Percentiles rank a stretch among this genome's conserved stretches.
Evolutionary conservation across 2,329 filamentous ascomycete species (phyloP).

Genomic region (Nigrograna mackinnonii): DNA sequence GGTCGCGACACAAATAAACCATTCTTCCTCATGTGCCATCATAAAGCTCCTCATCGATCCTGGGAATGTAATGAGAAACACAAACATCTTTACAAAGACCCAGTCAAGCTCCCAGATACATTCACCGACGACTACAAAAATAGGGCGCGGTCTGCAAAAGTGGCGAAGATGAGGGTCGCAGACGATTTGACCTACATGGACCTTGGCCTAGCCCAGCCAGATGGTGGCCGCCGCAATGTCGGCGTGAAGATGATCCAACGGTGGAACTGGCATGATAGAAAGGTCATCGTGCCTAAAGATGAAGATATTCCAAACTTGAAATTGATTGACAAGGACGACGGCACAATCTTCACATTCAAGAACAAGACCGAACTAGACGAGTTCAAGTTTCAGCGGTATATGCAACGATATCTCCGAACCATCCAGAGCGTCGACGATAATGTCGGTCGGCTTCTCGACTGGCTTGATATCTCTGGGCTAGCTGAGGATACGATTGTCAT

Average conservation of each 20-base stretch:
- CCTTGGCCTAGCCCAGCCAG: slow-evolving; percentile 54
- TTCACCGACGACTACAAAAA: slow-evolving; percentile 60
- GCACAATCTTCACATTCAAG: slow-evolving; percentile 51
- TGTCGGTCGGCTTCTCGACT: slow-evolving; percentile 54
- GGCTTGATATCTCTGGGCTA: slow-evolving; percentile 47
- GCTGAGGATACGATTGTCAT: slow-evolving; percentile 54
- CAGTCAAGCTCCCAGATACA: slow-evolving; percentile 53
- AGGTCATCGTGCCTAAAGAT: slow-evolving; percentile 42
- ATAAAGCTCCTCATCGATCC: slow-evolving; percentile 58
- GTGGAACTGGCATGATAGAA: no score
- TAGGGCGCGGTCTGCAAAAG: slow-evolving; percentile 52
- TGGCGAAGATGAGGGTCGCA: slow-evolving; percentile 57
- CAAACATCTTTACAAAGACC: slow-evolving; percentile 52
- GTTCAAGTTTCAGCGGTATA: slow-evolving; percentile 62
- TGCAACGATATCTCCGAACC: slow-evolving; percentile 47
- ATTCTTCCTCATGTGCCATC: slow-evolving; percentile 61
- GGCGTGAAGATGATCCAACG: slow-evolving; percentile 23
- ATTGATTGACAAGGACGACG: slow-evolving; percentile 54
- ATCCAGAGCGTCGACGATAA: slow-evolving; percentile 59
- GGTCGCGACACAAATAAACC: slow-evolving; percentile 38
- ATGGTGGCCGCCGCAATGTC: slow-evolving; percentile 44
- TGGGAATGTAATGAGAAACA: slow-evolving; percentile 58
- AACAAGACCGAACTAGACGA: slow-evolving; percentile 48
- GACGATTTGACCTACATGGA: slow-evolving; percentile 58
- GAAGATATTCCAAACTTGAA: slow-evolving; percentile 28